These are phyloP conservation scores for Xylaria multiplex DNA, from an alignment of 2,329 filamentous ascomycete species.

Conservation along the genomic window DNA sequence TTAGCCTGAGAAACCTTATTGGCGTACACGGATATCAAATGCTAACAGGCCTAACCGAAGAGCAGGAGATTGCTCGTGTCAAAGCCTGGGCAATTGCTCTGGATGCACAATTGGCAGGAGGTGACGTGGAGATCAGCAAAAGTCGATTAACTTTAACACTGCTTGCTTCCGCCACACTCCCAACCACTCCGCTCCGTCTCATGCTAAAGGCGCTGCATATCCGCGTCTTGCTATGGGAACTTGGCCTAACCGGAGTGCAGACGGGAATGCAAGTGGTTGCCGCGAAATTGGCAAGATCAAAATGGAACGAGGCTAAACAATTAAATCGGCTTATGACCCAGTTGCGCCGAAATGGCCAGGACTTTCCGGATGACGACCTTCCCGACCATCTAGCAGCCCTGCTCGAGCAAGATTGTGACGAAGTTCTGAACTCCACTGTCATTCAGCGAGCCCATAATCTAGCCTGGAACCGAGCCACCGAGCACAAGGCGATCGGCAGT, in stretches of 20 bases:
- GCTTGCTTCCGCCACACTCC: constrained; percentile 86
- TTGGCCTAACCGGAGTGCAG: constrained; percentile 72
- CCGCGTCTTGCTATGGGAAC: constrained; percentile 85
- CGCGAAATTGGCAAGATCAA: constrained; percentile 75
- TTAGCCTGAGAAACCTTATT: constrained; percentile 80
- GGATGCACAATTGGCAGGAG: constrained; percentile 90
- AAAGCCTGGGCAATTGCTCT: constrained; percentile 95
- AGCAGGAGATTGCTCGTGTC: constrained; percentile 85
- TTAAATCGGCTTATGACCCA: constrained; percentile 64
- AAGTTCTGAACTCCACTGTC: constrained; percentile 80
- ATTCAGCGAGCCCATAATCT: constrained; percentile 89
- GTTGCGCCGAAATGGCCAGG: constrained; percentile 53
- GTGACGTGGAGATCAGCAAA: constrained; percentile 88
- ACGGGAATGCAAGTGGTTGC: constrained; percentile 74
- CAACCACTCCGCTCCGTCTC: constrained; percentile 80
- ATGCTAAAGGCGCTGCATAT: constrained; percentile 95
- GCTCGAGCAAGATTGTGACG: constrained; percentile 81
- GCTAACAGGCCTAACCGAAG: constrained; percentile 81
- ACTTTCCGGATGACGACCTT: constrained; percentile 71
- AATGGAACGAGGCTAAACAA: constrained; percentile 83
- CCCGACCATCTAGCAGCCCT: constrained; percentile 80
- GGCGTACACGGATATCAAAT: constrained; percentile 81
- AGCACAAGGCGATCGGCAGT: constrained; percentile 68
- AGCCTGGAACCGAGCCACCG: constrained; percentile 84
- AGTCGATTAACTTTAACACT: constrained; percentile 86